A percentile compares a stretch with the other conserved stretches of the same genome.
phyloP scores from a whole-genome alignment of 192 early-diverging fungal species.

The Coemansia furcata region DNA sequence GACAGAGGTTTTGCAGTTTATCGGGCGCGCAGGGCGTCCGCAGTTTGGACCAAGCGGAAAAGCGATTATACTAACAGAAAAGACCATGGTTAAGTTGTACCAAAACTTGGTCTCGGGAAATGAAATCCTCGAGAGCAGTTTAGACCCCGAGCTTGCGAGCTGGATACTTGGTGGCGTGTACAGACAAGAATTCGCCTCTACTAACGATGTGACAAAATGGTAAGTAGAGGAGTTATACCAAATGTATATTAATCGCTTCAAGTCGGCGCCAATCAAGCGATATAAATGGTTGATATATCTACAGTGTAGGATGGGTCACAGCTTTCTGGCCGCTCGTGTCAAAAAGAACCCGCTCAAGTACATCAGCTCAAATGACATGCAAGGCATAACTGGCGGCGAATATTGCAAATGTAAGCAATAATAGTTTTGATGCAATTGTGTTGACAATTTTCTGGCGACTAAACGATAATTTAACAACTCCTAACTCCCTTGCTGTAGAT shows the following conservation, averaged over 20 bases:
- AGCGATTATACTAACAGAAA: slow-evolving; percentile 64
- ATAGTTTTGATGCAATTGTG: not conserved
- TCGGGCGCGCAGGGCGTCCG: slow-evolving; percentile 71
- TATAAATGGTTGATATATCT: not conserved
- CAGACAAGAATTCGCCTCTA: slow-evolving; percentile 31
- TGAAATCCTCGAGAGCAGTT: slow-evolving; percentile 67
- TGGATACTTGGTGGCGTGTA: slow-evolving; percentile 39
- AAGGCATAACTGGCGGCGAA: not conserved
- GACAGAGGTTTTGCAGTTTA: slow-evolving; percentile 71
- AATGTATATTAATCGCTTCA: no score
- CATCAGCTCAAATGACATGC: not conserved
- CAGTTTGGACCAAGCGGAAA: slow-evolving; percentile 68
- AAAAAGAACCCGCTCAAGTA: slow-evolving; percentile 17
- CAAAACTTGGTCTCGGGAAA: slow-evolving; percentile 57
- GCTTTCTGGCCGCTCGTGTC: slow-evolving; percentile 23
- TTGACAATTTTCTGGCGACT: not conserved
- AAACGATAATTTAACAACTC: not conserved
- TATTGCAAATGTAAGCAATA: slow-evolving; percentile 12
- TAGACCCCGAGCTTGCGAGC: slow-evolving; percentile 55
- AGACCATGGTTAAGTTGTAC: slow-evolving; percentile 42
- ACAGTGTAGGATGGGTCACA: slow-evolving; percentile 40
- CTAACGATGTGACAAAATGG: slow-evolving; percentile 19
- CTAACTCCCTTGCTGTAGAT: not conserved
- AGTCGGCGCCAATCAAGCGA: not conserved
- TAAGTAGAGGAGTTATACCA: no score